Evolutionary conservation across 164 flowering plant genomes (phyloP).

Genomic region (Malania oleifera): DNA sequence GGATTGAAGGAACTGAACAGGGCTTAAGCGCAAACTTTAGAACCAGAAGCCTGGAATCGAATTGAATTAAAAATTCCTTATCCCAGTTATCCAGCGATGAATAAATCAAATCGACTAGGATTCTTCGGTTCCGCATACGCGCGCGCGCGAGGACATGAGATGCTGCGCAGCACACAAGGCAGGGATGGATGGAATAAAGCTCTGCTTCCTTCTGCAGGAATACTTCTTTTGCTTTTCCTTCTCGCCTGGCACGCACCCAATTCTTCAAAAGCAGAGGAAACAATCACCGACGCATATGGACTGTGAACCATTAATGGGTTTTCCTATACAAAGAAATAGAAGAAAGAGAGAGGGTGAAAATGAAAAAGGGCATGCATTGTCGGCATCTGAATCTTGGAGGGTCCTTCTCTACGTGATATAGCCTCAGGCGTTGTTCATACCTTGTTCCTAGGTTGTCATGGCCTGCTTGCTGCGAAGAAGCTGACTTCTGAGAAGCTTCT

Average conservation of each 20-base stretch:
- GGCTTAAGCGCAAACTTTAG: too few relatives aligned
- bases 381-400: not conserved
- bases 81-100: too few relatives aligned
- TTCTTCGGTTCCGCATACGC: too few relatives aligned
- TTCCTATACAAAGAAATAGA: not conserved
- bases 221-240: not conserved
- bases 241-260: not conserved
- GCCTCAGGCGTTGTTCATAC: not conserved
- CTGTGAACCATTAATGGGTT: not conserved
- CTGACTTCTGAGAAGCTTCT: not conserved
- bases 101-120: too few relatives aligned
- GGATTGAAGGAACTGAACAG: too few relatives aligned
- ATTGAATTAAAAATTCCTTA: too few relatives aligned
- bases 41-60: too few relatives aligned
- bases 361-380: too few relatives aligned
- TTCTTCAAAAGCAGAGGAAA: not conserved
- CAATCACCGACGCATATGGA: not conserved
- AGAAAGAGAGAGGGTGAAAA: not conserved
- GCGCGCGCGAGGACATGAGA: not conserved
- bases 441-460: not conserved
- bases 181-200: conserved; percentile 1
- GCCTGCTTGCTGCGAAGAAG: not conserved
- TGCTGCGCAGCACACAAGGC: not conserved
- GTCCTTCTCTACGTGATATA: not conserved
- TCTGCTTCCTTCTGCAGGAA: not conserved